phyloP scores from a whole-genome alignment of 768 basidiomycete species.

The Clitopilus passeckerianus region DNA sequence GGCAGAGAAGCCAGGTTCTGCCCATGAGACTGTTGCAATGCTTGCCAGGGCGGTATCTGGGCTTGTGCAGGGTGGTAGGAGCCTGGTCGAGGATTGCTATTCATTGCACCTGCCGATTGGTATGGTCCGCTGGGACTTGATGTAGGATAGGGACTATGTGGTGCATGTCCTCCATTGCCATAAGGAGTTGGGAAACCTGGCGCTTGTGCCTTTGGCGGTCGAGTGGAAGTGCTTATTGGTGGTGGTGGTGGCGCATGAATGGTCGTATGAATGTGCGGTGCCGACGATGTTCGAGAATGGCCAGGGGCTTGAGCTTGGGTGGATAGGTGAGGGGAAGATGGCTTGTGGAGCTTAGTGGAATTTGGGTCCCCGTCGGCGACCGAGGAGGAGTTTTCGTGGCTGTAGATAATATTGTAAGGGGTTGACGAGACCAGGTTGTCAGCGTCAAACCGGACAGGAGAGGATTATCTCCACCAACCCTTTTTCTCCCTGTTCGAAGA shows the following conservation, averaged over 20 bases:
- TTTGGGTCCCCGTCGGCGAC: background rate
- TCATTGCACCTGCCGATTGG: background rate
- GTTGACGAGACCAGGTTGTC: background rate
- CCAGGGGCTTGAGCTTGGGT: background rate
- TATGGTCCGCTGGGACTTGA: background rate
- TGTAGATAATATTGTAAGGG: background rate
- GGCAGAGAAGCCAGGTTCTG: background rate
- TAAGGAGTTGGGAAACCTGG: background rate
- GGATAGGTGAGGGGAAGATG: background rate
- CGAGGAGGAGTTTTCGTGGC: background rate
- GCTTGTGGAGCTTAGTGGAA: background rate
- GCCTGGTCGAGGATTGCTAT: background rate
- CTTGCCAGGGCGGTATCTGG: background rate
- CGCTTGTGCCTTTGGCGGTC: background rate
- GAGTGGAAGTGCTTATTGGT: background rate
- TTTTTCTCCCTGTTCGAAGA: slow-evolving; percentile 25
- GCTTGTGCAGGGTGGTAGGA: background rate
- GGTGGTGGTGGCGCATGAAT: background rate
- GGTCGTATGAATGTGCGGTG: background rate
- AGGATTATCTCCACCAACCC: slow-evolving; percentile 27
- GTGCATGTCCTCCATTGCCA: background rate
- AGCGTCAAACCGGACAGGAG: background rate
- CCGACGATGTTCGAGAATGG: background rate
- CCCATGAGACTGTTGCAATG: background rate
- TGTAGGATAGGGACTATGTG: background rate